Percentiles rank a stretch among this genome's conserved stretches.
phyloP scores from a whole-genome alignment of 192 early-diverging fungal genomes.

The Gorgonomyces haynaldii region DNA sequence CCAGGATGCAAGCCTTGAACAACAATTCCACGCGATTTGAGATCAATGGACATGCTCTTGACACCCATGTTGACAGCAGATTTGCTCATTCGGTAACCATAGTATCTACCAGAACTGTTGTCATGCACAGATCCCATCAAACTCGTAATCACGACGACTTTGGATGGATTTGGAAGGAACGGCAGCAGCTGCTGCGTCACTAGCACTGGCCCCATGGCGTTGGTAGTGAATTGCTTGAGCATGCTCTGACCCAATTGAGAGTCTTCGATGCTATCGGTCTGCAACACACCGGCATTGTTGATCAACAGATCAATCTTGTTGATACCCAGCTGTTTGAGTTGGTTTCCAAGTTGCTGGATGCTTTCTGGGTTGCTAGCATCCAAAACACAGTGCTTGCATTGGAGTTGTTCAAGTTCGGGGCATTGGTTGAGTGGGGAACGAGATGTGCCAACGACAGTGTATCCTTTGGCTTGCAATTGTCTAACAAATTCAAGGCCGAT shows the following conservation, averaged over 20 bases:
- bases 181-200: constrained; percentile 11
- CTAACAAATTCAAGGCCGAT: constrained; percentile 7
- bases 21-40: constrained; percentile 6
- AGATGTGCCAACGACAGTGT: neutral
- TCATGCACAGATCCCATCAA: constrained; percentile 15
- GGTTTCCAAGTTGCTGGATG: neutral
- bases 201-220: constrained; percentile 17
- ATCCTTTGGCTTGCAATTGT: neutral
- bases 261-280: neutral
- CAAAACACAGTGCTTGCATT: neutral
- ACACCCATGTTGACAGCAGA: constrained; percentile 14
- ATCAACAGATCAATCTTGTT: neutral
- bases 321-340: neutral
- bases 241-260: neutral
- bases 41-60: constrained; percentile 11
- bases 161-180: constrained; percentile 3
- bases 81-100: constrained; percentile 17
- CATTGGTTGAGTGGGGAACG: neutral
- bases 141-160: constrained; percentile 12
- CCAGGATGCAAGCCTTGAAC: constrained; percentile 13
- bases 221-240: constrained; percentile 5
- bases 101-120: constrained; percentile 11
- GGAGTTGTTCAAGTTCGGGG: neutral
- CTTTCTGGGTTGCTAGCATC: neutral
- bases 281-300: constrained; percentile 2